Evolutionary conservation across 805 yeast genomes (phyloP).

Genomic region (Henningerozyma blattae): DNA sequence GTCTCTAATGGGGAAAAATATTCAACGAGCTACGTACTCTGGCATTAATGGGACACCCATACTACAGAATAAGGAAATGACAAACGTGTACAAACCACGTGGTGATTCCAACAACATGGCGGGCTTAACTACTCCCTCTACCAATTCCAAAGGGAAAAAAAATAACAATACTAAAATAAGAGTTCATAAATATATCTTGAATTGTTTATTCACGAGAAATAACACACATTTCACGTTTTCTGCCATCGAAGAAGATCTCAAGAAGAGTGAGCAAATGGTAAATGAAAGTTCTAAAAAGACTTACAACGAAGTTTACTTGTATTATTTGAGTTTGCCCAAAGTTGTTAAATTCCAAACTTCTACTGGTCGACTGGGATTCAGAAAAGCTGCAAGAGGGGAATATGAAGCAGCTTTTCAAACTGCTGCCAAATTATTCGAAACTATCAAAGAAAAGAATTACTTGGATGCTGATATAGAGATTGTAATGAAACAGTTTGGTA

Average conservation of each 20-base stretch:
- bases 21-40: no score
- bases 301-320: constrained; percentile 60
- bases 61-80: no score
- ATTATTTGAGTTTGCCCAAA: constrained; percentile 71
- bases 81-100: no score
- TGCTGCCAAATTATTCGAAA: constrained; percentile 55
- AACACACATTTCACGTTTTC: constrained; percentile 72
- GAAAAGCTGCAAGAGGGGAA: constrained; percentile 82
- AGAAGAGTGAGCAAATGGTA: constrained; percentile 36
- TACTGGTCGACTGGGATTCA: constrained; percentile 82
- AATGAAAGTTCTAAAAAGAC: constrained; percentile 37
- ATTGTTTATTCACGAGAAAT: constrained; percentile 68
- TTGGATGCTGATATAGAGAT: constrained; percentile 59
- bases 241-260: constrained; percentile 49
- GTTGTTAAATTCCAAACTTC: constrained; percentile 54
- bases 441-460: constrained; percentile 51
- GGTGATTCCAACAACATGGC: no score
- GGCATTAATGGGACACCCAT: no score
- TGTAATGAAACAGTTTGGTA: constrained; percentile 71
- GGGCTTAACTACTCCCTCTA: no score
- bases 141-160: no score
- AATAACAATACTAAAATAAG: no score
- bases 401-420: constrained; percentile 90
- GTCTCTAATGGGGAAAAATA: no score
- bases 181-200: constrained; percentile 69